Evolutionary conservation across 2,329 filamentous ascomycete species (phyloP).

Genomic region (Fusarium coicis): DNA sequence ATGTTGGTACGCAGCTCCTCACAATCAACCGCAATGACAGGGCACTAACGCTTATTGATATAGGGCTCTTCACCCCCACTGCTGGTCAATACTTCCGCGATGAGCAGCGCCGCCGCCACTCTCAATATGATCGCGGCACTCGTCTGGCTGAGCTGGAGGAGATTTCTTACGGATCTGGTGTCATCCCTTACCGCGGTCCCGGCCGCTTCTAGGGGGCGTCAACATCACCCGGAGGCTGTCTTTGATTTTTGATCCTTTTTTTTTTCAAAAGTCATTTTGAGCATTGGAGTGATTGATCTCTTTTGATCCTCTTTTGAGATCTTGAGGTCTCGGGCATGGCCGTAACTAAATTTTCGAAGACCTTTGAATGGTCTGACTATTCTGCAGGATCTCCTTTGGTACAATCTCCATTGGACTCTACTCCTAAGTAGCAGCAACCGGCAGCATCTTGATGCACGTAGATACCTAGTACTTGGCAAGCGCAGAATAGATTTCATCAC

Average conservation of each 20-base stretch:
- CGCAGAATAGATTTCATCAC: conserved; percentile 18
- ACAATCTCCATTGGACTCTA: conserved; percentile 1
- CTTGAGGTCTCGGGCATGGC: conserved; percentile 15
- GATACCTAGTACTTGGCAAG: conserved; percentile 34
- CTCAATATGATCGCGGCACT: conserved; percentile 85
- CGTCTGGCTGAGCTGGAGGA: conserved; percentile 75
- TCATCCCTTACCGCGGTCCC: conserved; percentile 53
- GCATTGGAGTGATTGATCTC: conserved; percentile 19
- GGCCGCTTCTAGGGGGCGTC: conserved; percentile 21
- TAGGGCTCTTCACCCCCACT: conserved; percentile 83
- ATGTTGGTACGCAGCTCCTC: conserved; percentile 71
- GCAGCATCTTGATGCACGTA: conserved; percentile 28
- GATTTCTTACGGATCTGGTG: conserved; percentile 61
- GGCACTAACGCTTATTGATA: neutral
- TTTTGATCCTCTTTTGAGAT: conserved; percentile 17
- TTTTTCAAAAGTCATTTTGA: conserved; percentile 32
- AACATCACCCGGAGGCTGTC: conserved; percentile 4
- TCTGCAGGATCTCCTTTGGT: conserved; percentile 41
- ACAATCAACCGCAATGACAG: neutral
- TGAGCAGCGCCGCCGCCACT: conserved; percentile 79
- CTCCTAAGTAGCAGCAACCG: conserved; percentile 26
- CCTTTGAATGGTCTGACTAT: conserved; percentile 27
- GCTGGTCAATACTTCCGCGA: conserved; percentile 78
- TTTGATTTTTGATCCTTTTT: conserved; percentile 24
- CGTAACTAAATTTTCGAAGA: conserved; percentile 23